Evolutionary conservation across 2,329 filamentous ascomycete species (phyloP).

Genomic region (Ascochyta viciae-villosae): DNA sequence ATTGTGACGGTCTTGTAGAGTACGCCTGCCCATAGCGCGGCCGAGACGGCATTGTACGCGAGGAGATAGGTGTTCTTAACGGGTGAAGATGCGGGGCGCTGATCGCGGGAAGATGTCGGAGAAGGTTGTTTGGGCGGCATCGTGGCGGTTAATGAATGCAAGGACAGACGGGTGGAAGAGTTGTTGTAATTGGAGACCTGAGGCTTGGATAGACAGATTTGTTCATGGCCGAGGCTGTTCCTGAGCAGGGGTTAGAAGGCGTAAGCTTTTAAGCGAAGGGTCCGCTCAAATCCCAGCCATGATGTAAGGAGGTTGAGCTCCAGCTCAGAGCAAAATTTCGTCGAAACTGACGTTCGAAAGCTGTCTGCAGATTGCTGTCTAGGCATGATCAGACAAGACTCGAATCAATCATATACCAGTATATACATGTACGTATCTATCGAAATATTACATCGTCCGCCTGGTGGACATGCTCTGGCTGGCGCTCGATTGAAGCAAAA

Average conservation of each 20-base stretch:
- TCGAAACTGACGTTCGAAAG: neutral
- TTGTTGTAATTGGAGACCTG: slow-evolving; percentile 2
- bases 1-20: slow-evolving; percentile 72
- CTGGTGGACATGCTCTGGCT: neutral
- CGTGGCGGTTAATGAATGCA: neutral
- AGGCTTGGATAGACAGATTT: slow-evolving; percentile 11
- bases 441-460: neutral
- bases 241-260: neutral
- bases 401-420: neutral
- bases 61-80: slow-evolving; percentile 69
- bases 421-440: slow-evolving; percentile 17
- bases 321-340: neutral
- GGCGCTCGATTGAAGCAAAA: neutral
- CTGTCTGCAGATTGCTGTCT: no score
- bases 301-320: neutral
- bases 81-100: slow-evolving; percentile 15
- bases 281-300: neutral
- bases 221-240: slow-evolving; percentile 15
- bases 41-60: slow-evolving; percentile 82
- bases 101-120: slow-evolving; percentile 2
- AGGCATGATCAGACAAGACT: no score
- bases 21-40: slow-evolving; percentile 79
- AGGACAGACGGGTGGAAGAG: neutral
- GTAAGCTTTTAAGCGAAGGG: slow-evolving; percentile 3
- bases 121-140: slow-evolving; percentile 31